A percentile compares a stretch with the other conserved stretches of the same genome.
Evolutionary conservation across 805 yeast species (phyloP).

Genomic region (Pichia membranifaciens): DNA sequence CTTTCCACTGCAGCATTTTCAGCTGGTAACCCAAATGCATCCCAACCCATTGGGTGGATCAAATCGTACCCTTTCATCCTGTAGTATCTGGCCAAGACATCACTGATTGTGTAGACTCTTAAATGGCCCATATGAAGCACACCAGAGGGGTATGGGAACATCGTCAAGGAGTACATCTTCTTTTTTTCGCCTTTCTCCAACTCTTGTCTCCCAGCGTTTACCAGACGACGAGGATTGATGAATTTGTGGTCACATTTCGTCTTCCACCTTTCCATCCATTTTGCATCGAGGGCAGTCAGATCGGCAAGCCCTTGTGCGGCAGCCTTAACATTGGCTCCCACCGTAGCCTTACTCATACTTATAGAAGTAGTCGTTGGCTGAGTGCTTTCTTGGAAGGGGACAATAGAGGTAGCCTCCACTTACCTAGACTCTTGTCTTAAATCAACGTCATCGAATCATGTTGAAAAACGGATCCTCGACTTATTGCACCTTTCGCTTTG

Average conservation of each 20-base stretch:
- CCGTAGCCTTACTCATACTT: neutral
- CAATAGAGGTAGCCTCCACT: no score
- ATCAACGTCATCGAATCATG: no score
- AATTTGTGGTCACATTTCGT: slow-evolving; percentile 17
- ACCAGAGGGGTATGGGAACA: slow-evolving; percentile 98
- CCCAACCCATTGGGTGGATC: slow-evolving; percentile 98
- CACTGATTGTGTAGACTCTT: slow-evolving; percentile 88
- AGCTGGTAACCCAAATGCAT: slow-evolving; percentile 97
- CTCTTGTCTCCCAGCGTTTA: slow-evolving; percentile 11
- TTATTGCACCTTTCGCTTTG: no score
- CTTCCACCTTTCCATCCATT: slow-evolving; percentile 50
- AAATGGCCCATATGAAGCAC: slow-evolving; percentile 89
- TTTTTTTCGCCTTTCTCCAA: slow-evolving; percentile 4
- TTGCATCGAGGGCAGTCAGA: slow-evolving; percentile 37
- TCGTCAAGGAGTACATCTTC: slow-evolving; percentile 62
- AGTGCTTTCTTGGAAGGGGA: no score
- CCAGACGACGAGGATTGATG: slow-evolving; percentile 28
- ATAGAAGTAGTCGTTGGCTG: no score
- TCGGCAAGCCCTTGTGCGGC: slow-evolving; percentile 17
- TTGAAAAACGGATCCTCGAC: neutral
- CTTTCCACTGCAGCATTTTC: slow-evolving; percentile 96
- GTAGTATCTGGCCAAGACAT: slow-evolving; percentile 71
- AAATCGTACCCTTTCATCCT: slow-evolving; percentile 72
- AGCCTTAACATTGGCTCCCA: slow-evolving; percentile 4
- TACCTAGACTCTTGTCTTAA: no score